Percentiles rank a stretch among this genome's conserved stretches.
These are phyloP conservation scores for Fraxinus xanthoxyloides DNA, from an alignment of 305 asterid species.

Conservation along the genomic window DNA sequence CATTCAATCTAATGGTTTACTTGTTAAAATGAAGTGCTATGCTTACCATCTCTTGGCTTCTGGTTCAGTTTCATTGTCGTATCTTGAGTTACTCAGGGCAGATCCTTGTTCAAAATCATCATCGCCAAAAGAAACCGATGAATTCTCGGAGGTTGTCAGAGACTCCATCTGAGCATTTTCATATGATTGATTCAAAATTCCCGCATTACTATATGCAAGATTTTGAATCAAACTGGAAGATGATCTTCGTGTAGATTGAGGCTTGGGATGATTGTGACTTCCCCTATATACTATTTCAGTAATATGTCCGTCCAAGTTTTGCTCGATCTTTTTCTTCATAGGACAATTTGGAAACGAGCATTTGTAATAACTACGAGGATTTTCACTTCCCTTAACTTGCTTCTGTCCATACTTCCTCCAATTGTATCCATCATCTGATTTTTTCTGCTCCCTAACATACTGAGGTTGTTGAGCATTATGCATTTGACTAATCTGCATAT, in stretches of 20 bases:
- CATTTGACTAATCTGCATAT: slow-evolving; percentile 18
- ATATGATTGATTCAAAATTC: slow-evolving; percentile 33
- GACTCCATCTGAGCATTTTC: slow-evolving; percentile 42
- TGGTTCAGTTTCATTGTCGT: slow-evolving; percentile 65
- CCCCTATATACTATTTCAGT: slow-evolving; percentile 57
- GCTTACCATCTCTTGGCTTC: slow-evolving; percentile 78
- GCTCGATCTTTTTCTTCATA: slow-evolving; percentile 54
- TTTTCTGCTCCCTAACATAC: slow-evolving; percentile 56
- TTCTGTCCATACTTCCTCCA: slow-evolving; percentile 65
- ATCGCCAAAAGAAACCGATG: slow-evolving; percentile 74
- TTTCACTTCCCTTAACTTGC: slow-evolving; percentile 53
- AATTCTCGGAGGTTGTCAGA: slow-evolving; percentile 48
- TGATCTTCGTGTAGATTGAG: slow-evolving; percentile 40
- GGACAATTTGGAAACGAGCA: slow-evolving; percentile 51
- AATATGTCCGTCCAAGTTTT: slow-evolving; percentile 42
- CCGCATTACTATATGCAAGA: slow-evolving; percentile 26
- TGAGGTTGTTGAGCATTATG: slow-evolving; percentile 44
- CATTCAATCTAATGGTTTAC: not conserved
- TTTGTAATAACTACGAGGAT: slow-evolving; percentile 62
- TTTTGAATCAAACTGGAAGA: slow-evolving; percentile 49
- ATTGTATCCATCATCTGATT: slow-evolving; percentile 54
- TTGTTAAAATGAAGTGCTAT: not conserved
- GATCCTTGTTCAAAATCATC: slow-evolving; percentile 77
- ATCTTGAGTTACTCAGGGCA: slow-evolving; percentile 56
- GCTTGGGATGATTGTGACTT: slow-evolving; percentile 48